phyloP scores from a whole-genome alignment of 176 grass and related monocot species.

The Cymbopogon citratus region DNA sequence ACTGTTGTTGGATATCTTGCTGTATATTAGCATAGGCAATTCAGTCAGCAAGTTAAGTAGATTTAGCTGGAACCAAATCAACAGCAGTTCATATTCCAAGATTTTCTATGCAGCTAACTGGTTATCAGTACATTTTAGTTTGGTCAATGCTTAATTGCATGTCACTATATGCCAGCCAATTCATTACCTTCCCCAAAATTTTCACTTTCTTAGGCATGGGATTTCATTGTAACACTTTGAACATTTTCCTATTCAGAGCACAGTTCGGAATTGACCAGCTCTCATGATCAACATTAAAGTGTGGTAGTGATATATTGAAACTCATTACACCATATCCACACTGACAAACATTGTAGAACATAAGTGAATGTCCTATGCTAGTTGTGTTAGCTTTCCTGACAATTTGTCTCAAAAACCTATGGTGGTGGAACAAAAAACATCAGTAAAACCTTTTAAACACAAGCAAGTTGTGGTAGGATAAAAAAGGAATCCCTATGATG shows the following conservation, averaged over 20 bases:
- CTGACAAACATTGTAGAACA: neutral
- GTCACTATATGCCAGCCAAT: neutral
- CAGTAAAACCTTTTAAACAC: neutral
- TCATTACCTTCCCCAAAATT: neutral
- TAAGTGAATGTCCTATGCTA: neutral
- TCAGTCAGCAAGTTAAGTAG: neutral
- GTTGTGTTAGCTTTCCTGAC: neutral
- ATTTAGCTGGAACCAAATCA: constrained; percentile 8
- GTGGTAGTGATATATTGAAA: neutral
- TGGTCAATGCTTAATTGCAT: neutral
- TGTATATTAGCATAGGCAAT: constrained; percentile 23
- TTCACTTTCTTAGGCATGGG: neutral
- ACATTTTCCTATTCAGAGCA: neutral
- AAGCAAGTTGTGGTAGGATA: neutral
- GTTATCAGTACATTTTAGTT: neutral
- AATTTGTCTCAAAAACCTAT: neutral
- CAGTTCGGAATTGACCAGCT: neutral
- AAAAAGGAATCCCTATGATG: neutral
- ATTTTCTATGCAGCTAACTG: neutral
- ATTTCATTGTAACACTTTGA: neutral
- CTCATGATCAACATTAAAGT: neutral
- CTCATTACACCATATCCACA: neutral
- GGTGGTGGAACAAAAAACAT: neutral
- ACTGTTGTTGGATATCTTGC: constrained; percentile 1
- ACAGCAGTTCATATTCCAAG: neutral